These are phyloP conservation scores for Trichosporon sp. DNA, from an alignment of 1,284 basidiomycete genomes.

Conservation along the genomic window DNA sequence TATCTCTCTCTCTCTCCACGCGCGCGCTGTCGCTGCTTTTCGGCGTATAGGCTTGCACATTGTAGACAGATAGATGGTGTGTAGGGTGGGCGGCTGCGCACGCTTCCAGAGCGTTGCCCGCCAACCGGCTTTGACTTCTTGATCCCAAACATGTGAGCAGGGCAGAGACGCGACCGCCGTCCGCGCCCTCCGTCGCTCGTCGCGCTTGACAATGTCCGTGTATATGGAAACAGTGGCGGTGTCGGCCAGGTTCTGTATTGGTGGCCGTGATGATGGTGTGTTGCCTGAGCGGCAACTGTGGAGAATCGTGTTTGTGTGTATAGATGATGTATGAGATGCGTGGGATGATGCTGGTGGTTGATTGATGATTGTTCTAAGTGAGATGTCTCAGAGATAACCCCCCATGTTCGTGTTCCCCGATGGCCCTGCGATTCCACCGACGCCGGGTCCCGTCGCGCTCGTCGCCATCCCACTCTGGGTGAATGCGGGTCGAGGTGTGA, in stretches of 20 bases:
- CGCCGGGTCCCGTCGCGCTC: conserved; percentile 23
- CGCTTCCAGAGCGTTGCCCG: conserved; percentile 9
- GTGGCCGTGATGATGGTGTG: not conserved
- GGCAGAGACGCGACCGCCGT: not conserved
- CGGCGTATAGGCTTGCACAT: conserved; percentile 3
- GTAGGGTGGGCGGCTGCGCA: not conserved
- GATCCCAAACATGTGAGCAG: not conserved
- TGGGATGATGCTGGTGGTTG: not conserved
- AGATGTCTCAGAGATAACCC: not conserved
- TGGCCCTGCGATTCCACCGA: conserved; percentile 39
- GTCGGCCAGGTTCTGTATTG: not conserved
- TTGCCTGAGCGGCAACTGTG: not conserved
- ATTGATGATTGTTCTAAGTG: not conserved
- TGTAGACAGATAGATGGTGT: conserved; percentile 7
- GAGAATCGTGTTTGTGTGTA: conserved; percentile 7
- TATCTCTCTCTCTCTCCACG: conserved; percentile 1
- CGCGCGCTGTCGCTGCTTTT: not conserved
- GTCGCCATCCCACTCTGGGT: conserved; percentile 26
- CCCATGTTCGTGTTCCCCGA: conserved; percentile 10
- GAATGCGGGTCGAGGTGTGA: conserved; percentile 33
- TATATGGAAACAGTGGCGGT: conserved; percentile 9
- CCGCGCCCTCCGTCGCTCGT: not conserved
- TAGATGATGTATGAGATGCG: conserved; percentile 2
- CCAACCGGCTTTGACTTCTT: not conserved
- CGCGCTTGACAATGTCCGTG: conserved; percentile 7